Percentiles rank a stretch among this genome's conserved stretches.
phyloP scores from a whole-genome alignment of 78 protist genomes.

The Pigoraptor vietnamica region DNA sequence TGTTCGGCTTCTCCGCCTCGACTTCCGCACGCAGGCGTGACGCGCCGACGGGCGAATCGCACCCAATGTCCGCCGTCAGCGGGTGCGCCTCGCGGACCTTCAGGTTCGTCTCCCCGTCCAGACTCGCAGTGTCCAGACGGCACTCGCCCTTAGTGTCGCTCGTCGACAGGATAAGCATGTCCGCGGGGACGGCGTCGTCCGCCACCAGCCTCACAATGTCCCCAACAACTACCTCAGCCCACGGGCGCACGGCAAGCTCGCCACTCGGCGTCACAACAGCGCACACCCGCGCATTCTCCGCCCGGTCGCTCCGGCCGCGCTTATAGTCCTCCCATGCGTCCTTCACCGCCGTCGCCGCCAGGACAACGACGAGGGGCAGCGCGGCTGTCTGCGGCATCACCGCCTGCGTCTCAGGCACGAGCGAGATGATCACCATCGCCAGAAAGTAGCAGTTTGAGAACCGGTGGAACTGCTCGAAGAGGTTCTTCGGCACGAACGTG shows the following conservation, averaged over 20 bases:
- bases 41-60: not conserved
- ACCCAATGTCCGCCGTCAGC: not conserved
- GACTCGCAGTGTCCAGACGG: slow-evolving; percentile 85
- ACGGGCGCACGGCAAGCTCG: not conserved
- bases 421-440: slow-evolving; percentile 15
- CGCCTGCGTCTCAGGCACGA: slow-evolving; percentile 1
- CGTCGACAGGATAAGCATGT: slow-evolving; percentile 2
- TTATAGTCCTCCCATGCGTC: slow-evolving; percentile 53
- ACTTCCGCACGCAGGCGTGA: not conserved
- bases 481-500: slow-evolving; percentile 34
- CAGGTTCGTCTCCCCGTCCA: slow-evolving; percentile 83
- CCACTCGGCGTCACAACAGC: not conserved
- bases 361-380: slow-evolving; percentile 51
- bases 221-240: slow-evolving; percentile 34
- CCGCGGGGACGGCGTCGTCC: slow-evolving; percentile 21
- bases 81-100: slow-evolving; percentile 8
- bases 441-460: slow-evolving; percentile 66
- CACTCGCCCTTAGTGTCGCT: slow-evolving; percentile 57
- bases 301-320: slow-evolving; percentile 41
- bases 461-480: slow-evolving; percentile 55
- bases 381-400: slow-evolving; percentile 2
- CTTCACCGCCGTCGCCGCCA: slow-evolving; percentile 46
- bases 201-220: slow-evolving; percentile 42
- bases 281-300: slow-evolving; percentile 2
- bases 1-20: slow-evolving; percentile 28